These are phyloP conservation scores for Rubia peregrina DNA, from an alignment of 305 asterid genomes.

Conservation along the genomic window DNA sequence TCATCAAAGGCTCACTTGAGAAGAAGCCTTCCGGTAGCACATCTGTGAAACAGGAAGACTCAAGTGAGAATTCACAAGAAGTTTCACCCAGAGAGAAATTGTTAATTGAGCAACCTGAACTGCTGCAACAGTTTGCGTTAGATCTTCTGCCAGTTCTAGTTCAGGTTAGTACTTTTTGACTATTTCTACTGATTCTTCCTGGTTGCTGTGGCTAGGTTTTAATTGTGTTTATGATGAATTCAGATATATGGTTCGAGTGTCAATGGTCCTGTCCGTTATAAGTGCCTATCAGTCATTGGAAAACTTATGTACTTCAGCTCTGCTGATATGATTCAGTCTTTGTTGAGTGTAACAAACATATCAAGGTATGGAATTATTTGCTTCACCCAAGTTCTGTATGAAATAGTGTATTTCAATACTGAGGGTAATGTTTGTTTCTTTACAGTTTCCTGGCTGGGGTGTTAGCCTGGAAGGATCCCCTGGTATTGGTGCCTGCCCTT, in stretches of 20 bases:
- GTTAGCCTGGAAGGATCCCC: slow-evolving; percentile 99
- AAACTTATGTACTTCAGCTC: slow-evolving; percentile 95
- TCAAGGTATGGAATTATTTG: slow-evolving; percentile 55
- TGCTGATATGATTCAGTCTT: slow-evolving; percentile 79
- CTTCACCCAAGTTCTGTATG: slow-evolving; percentile 10
- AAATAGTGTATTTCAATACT: slow-evolving; percentile 13
- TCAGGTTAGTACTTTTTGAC: slow-evolving; percentile 48
- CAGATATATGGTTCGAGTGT: slow-evolving; percentile 99
- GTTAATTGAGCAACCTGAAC: slow-evolving; percentile 89
- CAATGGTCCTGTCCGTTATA: slow-evolving; percentile 93
- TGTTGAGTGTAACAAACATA: slow-evolving; percentile 64
- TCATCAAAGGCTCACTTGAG: slow-evolving; percentile 49
- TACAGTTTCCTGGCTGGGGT: slow-evolving; percentile 93
- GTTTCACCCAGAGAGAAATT: slow-evolving; percentile 72
- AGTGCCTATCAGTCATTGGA: slow-evolving; percentile 92
- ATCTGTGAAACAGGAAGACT: slow-evolving; percentile 58
- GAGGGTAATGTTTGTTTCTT: slow-evolving; percentile 15
- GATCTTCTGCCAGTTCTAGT: slow-evolving; percentile 89
- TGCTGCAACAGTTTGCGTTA: slow-evolving; percentile 86
- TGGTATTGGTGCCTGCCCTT: slow-evolving; percentile 92
- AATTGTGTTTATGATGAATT: slow-evolving; percentile 19
- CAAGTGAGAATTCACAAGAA: slow-evolving; percentile 50
- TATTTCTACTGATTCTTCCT: not conserved
- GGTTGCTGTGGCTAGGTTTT: slow-evolving; percentile 3
- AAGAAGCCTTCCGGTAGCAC: slow-evolving; percentile 59